Evolutionary conservation across 1,139 yeast species (phyloP).

Genomic region (Pichia cactophila): DNA sequence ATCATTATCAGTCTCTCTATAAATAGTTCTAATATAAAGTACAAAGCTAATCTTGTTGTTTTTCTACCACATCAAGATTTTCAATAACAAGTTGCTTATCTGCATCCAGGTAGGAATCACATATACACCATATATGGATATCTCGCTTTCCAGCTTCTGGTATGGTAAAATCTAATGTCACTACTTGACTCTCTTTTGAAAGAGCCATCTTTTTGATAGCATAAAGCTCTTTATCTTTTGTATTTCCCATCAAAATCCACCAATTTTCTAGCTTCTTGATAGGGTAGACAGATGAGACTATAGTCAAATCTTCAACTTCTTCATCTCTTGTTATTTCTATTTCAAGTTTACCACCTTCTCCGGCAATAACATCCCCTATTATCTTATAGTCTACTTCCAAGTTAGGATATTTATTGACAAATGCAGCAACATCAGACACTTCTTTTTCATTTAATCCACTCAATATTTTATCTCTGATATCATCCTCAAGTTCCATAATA

Average conservation of each 20-base stretch:
- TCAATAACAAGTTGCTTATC: conserved; percentile 64
- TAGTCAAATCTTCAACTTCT: conserved; percentile 55
- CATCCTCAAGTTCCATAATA: conserved; percentile 78
- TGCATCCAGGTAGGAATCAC: conserved; percentile 86
- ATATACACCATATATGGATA: conserved; percentile 74
- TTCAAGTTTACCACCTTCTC: conserved; percentile 40
- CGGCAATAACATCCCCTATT: conserved; percentile 36
- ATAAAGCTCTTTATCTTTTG: conserved; percentile 50
- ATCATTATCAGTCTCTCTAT: neutral
- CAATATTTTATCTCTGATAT: conserved; percentile 58
- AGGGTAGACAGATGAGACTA: conserved; percentile 52
- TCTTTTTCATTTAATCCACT: conserved; percentile 42
- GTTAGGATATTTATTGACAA: conserved; percentile 86
- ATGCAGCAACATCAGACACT: conserved; percentile 63
- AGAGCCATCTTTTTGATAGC: conserved; percentile 66
- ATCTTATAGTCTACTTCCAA: conserved; percentile 58
- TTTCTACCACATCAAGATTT: conserved; percentile 11
- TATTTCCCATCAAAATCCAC: conserved; percentile 83
- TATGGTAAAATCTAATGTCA: conserved; percentile 49
- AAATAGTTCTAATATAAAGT: neutral
- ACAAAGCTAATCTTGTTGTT: neutral
- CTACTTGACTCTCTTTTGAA: conserved; percentile 43
- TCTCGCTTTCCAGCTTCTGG: conserved; percentile 55
- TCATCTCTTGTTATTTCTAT: conserved; percentile 61
- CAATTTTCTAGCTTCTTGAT: conserved; percentile 63